Evolutionary conservation across 164 flowering plant genomes (phyloP), one percentile per base, ranked within the genome.

Genomic region (Tetrastigma voinierianum): DNA sequence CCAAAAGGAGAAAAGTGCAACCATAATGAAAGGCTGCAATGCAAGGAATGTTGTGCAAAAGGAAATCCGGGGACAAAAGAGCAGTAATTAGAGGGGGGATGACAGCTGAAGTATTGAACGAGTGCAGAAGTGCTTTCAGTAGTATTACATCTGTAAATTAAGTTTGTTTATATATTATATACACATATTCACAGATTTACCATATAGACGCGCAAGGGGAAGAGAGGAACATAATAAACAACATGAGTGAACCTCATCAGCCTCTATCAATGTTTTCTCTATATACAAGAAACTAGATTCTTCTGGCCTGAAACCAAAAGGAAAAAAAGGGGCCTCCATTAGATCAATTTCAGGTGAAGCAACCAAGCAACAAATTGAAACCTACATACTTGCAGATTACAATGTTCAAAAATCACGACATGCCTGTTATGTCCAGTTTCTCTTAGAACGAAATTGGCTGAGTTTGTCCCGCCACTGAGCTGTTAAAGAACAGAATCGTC

Each of bases 401-500:
- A 0, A 32, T 0, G 40, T 32, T 3, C 6, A 32, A 32, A 32
- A 32, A 32, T 32, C 40, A 32, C 6, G 40, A 32, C 40, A 18
- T 63, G 79, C 86, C 81, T 79, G 73, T 79, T 69, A 91, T 62
- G 86, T 73, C 90, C 89, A 81, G 72, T 90, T 91, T 76, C 80
- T 87, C 62, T 81, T 83, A 53, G 96, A 87, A 17, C 98, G 82
- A 59, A 91, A 79, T 75, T 89, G 92, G 67, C 81, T 78, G 43
- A 94, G 94, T 74, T 90, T 83, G 80, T 91, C 92, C 77, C 96
- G 86, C 90, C 89, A 94, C 65, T 80, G 86, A 64, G 98, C 98
- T 94, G 87, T 18, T 64, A 17, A 69, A 47, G 16, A 49, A 40
- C 18, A 57, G 46, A 43, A 67, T 10, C 19, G 55, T 24, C 12